phyloP scores from a whole-genome alignment of 768 basidiomycete species.

The Trametes cinnabarina region DNA sequence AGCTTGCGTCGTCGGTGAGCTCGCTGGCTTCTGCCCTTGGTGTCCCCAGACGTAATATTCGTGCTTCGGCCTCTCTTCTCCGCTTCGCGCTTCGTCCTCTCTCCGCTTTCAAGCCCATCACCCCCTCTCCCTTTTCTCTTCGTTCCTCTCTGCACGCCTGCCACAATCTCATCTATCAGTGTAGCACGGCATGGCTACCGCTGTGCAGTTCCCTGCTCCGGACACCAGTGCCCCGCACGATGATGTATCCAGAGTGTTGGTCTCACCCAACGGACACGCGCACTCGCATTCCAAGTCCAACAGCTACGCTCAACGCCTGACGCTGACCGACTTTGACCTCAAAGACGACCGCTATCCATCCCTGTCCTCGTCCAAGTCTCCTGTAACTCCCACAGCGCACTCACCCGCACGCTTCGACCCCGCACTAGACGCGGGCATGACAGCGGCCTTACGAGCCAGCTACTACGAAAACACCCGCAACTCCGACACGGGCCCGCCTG shows the following conservation, averaged over 20 bases:
- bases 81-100: constrained; percentile 10
- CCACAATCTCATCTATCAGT: neutral
- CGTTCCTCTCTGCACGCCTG: neutral
- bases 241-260: constrained; percentile 20
- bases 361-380: constrained; percentile 23
- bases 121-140: constrained; percentile 4
- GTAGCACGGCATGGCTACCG: constrained; percentile 26
- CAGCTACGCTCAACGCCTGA: constrained; percentile 51
- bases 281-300: constrained; percentile 37
- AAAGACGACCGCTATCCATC: constrained; percentile 60
- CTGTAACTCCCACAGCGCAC: neutral
- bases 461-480: constrained; percentile 13
- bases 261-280: constrained; percentile 34
- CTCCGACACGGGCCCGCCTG: constrained; percentile 11
- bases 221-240: constrained; percentile 20
- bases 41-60: constrained; percentile 15
- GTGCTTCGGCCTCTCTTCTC: constrained; percentile 13
- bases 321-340: constrained; percentile 59
- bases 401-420: constrained; percentile 1
- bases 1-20: constrained; percentile 3
- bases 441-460: constrained; percentile 14
- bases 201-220: constrained; percentile 22
- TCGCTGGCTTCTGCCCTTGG: constrained; percentile 5
- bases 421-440: constrained; percentile 19
- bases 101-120: constrained; percentile 8